Percentiles rank a stretch among this genome's conserved stretches.
These are phyloP conservation scores for Cryptococcus jaspeensis DNA, from an alignment of 1,284 basidiomycete genomes.

Conservation along the genomic window DNA sequence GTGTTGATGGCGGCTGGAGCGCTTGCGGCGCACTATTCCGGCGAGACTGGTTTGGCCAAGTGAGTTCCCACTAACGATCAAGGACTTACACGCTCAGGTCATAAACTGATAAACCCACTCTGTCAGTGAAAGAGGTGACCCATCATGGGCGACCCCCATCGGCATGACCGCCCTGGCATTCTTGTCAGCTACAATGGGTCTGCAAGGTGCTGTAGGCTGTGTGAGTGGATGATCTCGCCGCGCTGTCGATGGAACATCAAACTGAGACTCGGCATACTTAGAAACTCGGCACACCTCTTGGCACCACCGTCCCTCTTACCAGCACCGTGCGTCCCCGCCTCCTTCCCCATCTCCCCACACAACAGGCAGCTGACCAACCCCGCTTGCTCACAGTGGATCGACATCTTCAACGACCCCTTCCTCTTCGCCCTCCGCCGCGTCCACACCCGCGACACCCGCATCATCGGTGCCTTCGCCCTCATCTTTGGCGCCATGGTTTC, in stretches of 20 bases:
- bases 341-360: neutral
- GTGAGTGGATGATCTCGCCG: constrained; percentile 14
- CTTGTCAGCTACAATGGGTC: constrained; percentile 70
- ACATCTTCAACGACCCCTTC: constrained; percentile 72
- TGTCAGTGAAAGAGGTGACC: constrained; percentile 54
- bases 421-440: constrained; percentile 60
- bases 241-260: no score
- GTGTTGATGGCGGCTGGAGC: constrained; percentile 70
- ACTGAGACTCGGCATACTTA: no score
- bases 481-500: constrained; percentile 71
- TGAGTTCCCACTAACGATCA: no score
- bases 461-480: constrained; percentile 64
- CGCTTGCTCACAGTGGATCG: constrained; percentile 60
- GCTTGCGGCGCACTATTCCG: constrained; percentile 61
- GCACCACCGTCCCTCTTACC: constrained; percentile 58
- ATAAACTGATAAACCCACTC: neutral
- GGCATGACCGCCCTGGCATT: constrained; percentile 69
- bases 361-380: neutral
- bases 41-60: constrained; percentile 57
- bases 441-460: constrained; percentile 66
- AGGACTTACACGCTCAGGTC: no score
- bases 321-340: constrained; percentile 55
- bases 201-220: constrained; percentile 73
- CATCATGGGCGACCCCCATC: constrained; percentile 65
- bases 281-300: constrained; percentile 64